Percentiles rank a stretch among this genome's conserved stretches.
These are phyloP conservation scores for Triangularia setosa DNA, from an alignment of 2,329 filamentous ascomycete genomes.

Conservation along the genomic window DNA sequence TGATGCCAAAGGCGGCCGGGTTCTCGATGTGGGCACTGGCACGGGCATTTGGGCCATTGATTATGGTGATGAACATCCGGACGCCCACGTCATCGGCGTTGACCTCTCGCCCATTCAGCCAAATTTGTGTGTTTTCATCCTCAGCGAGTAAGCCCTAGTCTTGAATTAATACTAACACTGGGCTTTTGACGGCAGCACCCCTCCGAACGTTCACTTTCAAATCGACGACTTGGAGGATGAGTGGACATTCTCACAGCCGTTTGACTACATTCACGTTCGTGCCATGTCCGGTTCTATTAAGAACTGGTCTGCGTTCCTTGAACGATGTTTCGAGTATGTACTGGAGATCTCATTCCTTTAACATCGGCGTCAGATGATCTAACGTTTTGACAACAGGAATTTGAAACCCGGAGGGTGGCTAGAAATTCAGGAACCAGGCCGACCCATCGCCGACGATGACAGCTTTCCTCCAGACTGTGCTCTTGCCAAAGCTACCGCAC, in stretches of 20 bases:
- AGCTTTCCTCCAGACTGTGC: conserved; percentile 23
- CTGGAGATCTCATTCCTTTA: conserved; percentile 4
- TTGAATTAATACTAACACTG: background rate
- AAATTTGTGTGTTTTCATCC: conserved; percentile 19
- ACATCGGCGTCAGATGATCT: no score
- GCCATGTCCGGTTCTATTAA: conserved; percentile 32
- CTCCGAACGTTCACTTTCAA: conserved; percentile 35
- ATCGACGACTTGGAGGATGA: conserved; percentile 34
- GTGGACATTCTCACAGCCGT: conserved; percentile 26
- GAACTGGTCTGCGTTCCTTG: conserved; percentile 29
- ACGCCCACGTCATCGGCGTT: conserved; percentile 28
- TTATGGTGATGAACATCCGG: conserved; percentile 33
- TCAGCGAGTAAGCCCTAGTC: no score
- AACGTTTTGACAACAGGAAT: background rate
- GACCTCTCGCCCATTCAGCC: conserved; percentile 33
- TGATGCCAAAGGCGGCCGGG: conserved; percentile 17
- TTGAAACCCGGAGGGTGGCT: conserved; percentile 36
- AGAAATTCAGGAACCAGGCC: conserved; percentile 30
- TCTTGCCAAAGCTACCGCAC: conserved; percentile 22
- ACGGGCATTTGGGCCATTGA: conserved; percentile 44
- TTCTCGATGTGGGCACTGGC: conserved; percentile 43
- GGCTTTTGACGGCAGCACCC: conserved; percentile 18
- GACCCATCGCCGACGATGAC: conserved; percentile 30
- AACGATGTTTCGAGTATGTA: conserved; percentile 31
- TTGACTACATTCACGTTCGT: conserved; percentile 33